Percentiles rank a stretch among this genome's conserved stretches.
These are phyloP conservation scores for Tylopilus vinaceipallidus DNA, from an alignment of 768 basidiomycete genomes.

Conservation along the genomic window DNA sequence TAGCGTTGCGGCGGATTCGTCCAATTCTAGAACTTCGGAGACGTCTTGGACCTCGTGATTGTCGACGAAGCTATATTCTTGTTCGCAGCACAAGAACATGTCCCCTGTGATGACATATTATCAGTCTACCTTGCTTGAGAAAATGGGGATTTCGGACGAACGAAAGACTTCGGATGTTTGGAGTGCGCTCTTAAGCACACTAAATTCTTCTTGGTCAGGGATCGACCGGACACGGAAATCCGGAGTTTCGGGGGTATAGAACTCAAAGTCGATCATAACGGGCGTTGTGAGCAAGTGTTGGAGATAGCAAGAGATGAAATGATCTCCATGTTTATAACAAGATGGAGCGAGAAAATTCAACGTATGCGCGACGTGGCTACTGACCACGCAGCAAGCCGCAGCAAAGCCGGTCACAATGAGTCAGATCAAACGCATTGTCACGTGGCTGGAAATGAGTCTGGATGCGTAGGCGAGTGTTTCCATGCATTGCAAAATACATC, in stretches of 20 bases:
- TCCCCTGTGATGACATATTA: conserved; percentile 41
- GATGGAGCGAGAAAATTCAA: too few species aligned
- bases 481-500: conserved; percentile 39
- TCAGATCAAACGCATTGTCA: conserved; percentile 2
- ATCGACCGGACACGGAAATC: conserved; percentile 58
- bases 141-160: conserved; percentile 32
- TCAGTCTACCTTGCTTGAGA: conserved; percentile 7
- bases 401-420: conserved; percentile 3
- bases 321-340: conserved; percentile 10
- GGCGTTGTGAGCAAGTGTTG: background rate
- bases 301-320: background rate
- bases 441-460: conserved; percentile 4
- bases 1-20: conserved; percentile 50
- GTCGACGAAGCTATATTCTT: conserved; percentile 10
- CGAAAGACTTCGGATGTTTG: conserved; percentile 61
- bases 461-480: conserved; percentile 27
- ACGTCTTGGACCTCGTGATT: conserved; percentile 20
- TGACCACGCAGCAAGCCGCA: conserved; percentile 17
- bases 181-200: conserved; percentile 49
- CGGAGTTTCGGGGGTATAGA: conserved; percentile 43
- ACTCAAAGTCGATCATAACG: conserved; percentile 25
- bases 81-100: conserved; percentile 66
- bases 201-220: conserved; percentile 48
- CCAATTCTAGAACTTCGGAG: conserved; percentile 46
- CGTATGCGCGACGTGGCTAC: conserved; percentile 22